phyloP scores from a whole-genome alignment of 139 green algal genomes.

The Chlorella sp. region DNA sequence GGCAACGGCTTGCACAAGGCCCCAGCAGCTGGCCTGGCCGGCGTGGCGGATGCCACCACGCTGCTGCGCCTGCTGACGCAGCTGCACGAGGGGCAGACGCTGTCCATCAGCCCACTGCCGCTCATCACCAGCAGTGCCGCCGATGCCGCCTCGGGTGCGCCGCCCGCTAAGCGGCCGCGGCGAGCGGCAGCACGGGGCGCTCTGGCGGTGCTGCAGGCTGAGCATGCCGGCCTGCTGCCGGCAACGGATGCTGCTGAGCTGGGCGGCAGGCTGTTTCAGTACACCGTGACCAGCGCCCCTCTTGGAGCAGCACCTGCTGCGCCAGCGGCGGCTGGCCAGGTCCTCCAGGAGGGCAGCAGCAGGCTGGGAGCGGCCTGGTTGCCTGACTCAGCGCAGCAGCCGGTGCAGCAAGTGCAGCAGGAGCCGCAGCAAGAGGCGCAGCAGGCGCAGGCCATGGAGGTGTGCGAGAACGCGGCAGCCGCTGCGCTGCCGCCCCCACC shows the following conservation, averaged over 20 bases:
- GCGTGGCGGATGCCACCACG: neutral
- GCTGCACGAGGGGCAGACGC: conserved; percentile 16
- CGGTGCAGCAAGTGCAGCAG: too few relatives aligned
- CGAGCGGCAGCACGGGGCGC: conserved; percentile 2
- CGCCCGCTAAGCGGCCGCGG: conserved; percentile 24
- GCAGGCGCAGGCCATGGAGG: neutral
- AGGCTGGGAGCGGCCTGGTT: too few relatives aligned
- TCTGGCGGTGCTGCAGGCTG: neutral
- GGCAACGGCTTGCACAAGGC: neutral
- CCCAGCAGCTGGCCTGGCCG: neutral
- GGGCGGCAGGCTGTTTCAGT: conserved; percentile 1
- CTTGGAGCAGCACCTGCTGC: neutral
- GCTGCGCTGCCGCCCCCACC: too few relatives aligned
- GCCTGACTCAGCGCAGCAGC: too few relatives aligned
- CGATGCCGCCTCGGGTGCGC: too few relatives aligned
- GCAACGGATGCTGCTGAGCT: neutral
- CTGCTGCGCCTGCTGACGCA: neutral
- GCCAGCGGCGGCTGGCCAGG: neutral
- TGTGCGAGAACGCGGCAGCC: too few relatives aligned
- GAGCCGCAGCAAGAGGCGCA: neutral
- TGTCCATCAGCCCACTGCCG: neutral
- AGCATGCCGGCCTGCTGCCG: neutral
- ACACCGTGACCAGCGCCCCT: neutral
- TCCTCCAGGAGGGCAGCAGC: too few relatives aligned
- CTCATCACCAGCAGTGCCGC: neutral